These are phyloP conservation scores for Candida berthetii DNA, from an alignment of 805 yeast species.

Conservation along the genomic window DNA sequence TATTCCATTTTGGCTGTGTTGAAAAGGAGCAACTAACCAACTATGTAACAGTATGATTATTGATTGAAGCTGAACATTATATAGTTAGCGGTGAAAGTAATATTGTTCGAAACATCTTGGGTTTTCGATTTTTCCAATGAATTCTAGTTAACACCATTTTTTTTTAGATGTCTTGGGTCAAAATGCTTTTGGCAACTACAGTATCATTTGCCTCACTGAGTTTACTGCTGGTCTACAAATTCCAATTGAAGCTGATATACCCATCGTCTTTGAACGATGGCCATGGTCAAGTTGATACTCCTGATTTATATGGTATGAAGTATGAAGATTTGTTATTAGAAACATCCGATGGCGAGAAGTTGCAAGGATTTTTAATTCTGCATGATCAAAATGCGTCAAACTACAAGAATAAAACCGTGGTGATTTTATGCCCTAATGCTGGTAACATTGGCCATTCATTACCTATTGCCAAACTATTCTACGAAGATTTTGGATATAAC, in stretches of 20 bases:
- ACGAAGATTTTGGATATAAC: slow-evolving; percentile 56
- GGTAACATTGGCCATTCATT: slow-evolving; percentile 92
- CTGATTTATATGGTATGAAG: slow-evolving; percentile 60
- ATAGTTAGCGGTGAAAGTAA: too few species aligned
- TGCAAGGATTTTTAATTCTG: slow-evolving; percentile 59
- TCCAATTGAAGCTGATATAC: slow-evolving; percentile 67
- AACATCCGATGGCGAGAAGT: slow-evolving; percentile 64
- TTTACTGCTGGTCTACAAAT: slow-evolving; percentile 48
- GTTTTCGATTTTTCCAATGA: background rate
- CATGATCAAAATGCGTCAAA: slow-evolving; percentile 33
- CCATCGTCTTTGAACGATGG: slow-evolving; percentile 81
- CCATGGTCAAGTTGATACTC: slow-evolving; percentile 64
- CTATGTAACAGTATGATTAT: too few species aligned
- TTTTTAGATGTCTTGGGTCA: slow-evolving; percentile 7
- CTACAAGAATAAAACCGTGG: slow-evolving; percentile 58
- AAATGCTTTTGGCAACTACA: slow-evolving; percentile 36
- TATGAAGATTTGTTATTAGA: slow-evolving; percentile 54
- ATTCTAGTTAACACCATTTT: background rate
- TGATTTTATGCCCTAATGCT: slow-evolving; percentile 87
- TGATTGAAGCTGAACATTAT: too few species aligned
- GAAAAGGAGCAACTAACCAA: too few species aligned
- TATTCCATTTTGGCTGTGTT: too few species aligned
- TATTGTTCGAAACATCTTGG: background rate
- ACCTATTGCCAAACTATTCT: slow-evolving; percentile 72
- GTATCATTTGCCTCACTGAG: slow-evolving; percentile 37